These are phyloP conservation scores for Diaporthe eres DNA, from an alignment of 2,329 filamentous ascomycete species.

Conservation along the genomic window DNA sequence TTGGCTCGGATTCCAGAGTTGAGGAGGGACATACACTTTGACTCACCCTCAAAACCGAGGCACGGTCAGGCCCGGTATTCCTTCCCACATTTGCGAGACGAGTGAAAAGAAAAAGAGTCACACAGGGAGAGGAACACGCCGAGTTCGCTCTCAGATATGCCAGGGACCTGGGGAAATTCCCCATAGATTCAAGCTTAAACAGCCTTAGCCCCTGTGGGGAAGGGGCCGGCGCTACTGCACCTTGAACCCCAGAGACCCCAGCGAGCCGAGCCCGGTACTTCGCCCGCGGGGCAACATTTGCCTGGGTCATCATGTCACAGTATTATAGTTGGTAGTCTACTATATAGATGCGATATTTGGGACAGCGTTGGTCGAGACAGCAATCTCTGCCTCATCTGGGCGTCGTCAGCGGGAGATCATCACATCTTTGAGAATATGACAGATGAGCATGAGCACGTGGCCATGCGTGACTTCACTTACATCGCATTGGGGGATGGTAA, in stretches of 20 bases:
- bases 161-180: constrained; percentile 26
- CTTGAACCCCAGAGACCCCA: constrained; percentile 20
- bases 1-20: neutral
- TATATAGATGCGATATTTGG: neutral
- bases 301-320: neutral
- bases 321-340: neutral
- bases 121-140: neutral
- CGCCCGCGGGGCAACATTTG: neutral
- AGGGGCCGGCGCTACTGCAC: constrained; percentile 28
- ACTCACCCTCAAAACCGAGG: neutral
- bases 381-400: neutral
- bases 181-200: constrained; percentile 29
- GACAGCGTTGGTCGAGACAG: neutral
- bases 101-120: neutral
- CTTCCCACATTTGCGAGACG: neutral
- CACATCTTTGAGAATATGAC: neutral
- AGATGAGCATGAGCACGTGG: neutral
- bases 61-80: too few species aligned
- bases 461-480: neutral
- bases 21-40: neutral
- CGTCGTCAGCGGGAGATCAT: neutral
- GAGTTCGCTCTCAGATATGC: constrained; percentile 8
- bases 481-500: neutral
- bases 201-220: constrained; percentile 20
- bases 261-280: neutral